Percentiles rank a stretch among this genome's conserved stretches.
phyloP scores from a whole-genome alignment of 306 rosid genomes.

The Prunus mongolica region DNA sequence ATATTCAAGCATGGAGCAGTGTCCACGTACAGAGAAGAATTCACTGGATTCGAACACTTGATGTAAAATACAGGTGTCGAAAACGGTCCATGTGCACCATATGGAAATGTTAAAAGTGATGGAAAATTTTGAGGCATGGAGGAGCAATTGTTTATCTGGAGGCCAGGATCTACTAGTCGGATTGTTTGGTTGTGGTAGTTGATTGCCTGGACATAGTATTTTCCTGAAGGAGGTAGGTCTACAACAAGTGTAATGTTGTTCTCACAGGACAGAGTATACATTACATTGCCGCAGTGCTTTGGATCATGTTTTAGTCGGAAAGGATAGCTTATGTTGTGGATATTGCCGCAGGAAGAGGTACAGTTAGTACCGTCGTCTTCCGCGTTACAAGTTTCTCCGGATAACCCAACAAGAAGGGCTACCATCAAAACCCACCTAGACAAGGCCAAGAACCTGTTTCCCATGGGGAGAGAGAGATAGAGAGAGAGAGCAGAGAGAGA shows the following conservation, averaged over 20 bases:
- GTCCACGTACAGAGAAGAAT: neutral
- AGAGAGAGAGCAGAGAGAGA: neutral
- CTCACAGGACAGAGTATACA: conserved; percentile 21
- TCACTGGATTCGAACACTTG: neutral
- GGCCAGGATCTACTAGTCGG: neutral
- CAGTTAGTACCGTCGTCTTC: neutral
- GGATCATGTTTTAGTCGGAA: conserved; percentile 28
- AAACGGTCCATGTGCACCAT: neutral
- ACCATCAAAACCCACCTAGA: neutral
- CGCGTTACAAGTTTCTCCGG: neutral
- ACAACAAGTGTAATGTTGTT: conserved; percentile 9
- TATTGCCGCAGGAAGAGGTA: conserved; percentile 13
- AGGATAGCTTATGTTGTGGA: conserved; percentile 23
- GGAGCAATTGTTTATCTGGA: neutral
- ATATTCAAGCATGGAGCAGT: neutral
- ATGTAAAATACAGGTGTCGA: conserved; percentile 1
- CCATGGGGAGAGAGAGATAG: neutral
- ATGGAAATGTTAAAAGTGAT: accelerated
- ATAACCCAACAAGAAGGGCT: neutral
- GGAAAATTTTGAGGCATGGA: neutral
- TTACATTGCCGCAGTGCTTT: neutral
- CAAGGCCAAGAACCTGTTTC: neutral
- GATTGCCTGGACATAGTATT: conserved; percentile 22
- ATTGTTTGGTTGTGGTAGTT: conserved; percentile 7
- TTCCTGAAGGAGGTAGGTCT: neutral